Evolutionary conservation across 2,329 filamentous ascomycete genomes (phyloP).

Genomic region (Phoma herbarum): DNA sequence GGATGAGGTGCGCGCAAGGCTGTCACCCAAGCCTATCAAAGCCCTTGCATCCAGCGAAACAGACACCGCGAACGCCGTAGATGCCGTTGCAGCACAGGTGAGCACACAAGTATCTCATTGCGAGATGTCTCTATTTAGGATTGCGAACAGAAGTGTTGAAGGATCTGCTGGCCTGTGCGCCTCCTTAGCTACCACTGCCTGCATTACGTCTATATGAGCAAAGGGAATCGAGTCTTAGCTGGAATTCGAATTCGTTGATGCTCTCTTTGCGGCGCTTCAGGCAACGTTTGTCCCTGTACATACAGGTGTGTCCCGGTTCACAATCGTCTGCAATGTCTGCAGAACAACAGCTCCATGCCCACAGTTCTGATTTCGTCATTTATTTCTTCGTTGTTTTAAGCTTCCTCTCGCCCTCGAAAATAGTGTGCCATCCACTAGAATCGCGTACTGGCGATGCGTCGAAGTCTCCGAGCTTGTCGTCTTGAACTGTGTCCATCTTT

Average conservation of each 20-base stretch:
- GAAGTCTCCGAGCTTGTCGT: background rate
- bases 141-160: too few species aligned
- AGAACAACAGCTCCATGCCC: background rate
- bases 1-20: constrained; percentile 23
- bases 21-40: background rate
- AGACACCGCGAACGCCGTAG: constrained; percentile 3
- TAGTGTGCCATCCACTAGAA: background rate
- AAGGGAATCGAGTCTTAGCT: too few species aligned
- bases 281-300: background rate
- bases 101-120: background rate
- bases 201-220: too few species aligned
- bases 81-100: background rate
- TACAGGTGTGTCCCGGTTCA: background rate
- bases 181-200: too few species aligned
- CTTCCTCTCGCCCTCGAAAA: background rate
- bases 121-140: too few species aligned
- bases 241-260: too few species aligned
- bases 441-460: background rate
- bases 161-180: too few species aligned
- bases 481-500: background rate
- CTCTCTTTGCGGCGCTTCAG: background rate
- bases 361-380: background rate
- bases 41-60: background rate
- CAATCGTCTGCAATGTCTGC: background rate
- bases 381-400: background rate